These are phyloP conservation scores for Rutstroemia sydowiana DNA, from an alignment of 2,329 filamentous ascomycete species.

Conservation along the genomic window DNA sequence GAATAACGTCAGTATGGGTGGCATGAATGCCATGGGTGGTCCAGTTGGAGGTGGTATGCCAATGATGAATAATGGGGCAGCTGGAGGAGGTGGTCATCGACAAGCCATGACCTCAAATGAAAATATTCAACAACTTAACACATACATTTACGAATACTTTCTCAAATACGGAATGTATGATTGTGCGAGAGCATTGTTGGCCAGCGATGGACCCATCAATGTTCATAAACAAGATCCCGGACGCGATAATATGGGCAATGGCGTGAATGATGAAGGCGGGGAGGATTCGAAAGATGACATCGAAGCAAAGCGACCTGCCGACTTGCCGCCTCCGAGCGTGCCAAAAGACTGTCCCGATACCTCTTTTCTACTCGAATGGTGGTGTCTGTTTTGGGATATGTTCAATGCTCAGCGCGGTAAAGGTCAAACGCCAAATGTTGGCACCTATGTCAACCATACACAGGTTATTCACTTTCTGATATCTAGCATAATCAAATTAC, in stretches of 20 bases:
- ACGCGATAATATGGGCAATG: constrained; percentile 61
- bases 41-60: constrained; percentile 55
- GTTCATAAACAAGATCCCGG: constrained; percentile 62
- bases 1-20: constrained; percentile 46
- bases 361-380: constrained; percentile 96
- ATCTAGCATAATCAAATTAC: constrained; percentile 12
- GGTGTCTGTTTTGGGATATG: constrained; percentile 95
- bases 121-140: constrained; percentile 57
- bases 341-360: constrained; percentile 58
- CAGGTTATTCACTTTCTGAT: constrained; percentile 54
- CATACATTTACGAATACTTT: constrained; percentile 89
- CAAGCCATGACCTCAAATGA: constrained; percentile 29
- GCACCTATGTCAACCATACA: constrained; percentile 73
- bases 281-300: constrained; percentile 75
- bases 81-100: constrained; percentile 23
- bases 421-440: constrained; percentile 53
- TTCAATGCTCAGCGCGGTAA: constrained; percentile 74
- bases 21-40: constrained; percentile 60
- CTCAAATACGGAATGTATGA: constrained; percentile 78
- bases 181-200: constrained; percentile 68
- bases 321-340: constrained; percentile 69
- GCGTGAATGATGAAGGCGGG: constrained; percentile 64
- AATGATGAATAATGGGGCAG: constrained; percentile 50
- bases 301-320: constrained; percentile 66
- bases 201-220: constrained; percentile 59